Conservation (phyloP, 2,329 filamentous ascomycete species). For the Aspergillus costaricaensis region DNA sequence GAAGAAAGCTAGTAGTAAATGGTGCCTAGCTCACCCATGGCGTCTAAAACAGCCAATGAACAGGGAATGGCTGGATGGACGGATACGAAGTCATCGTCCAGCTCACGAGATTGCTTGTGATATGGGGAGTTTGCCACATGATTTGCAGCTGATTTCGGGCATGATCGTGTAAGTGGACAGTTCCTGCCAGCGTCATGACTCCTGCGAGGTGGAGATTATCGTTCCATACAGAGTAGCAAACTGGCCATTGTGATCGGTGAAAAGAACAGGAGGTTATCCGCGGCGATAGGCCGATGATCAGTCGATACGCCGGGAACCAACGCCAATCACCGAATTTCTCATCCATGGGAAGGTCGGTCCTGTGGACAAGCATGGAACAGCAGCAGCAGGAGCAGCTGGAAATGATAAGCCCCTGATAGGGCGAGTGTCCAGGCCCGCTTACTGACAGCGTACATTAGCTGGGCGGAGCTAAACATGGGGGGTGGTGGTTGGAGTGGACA, state of each 20-base stretch:
- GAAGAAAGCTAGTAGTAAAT: neutral
- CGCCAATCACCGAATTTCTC: neutral
- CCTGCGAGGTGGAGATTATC: neutral
- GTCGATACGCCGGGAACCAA: neutral
- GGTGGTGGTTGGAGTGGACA: neutral
- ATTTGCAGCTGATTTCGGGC: neutral
- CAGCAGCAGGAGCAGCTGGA: neutral
- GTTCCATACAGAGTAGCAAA: neutral
- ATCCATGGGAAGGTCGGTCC: neutral
- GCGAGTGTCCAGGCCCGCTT: neutral
- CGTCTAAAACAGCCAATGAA: conserved; percentile 7
- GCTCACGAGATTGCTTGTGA: conserved; percentile 6
- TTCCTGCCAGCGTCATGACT: neutral
- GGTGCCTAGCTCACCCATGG: conserved; percentile 2
- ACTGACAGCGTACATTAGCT: neutral
- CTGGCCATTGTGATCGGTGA: neutral
- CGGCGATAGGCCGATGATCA: neutral
- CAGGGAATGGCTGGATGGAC: neutral
- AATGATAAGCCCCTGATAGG: conserved; percentile 2
- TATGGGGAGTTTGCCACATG: conserved; percentile 4
- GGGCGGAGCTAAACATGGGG: neutral
- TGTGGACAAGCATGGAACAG: no score
- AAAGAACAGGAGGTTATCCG: neutral
- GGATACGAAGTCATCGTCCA: neutral
- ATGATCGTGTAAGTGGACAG: neutral